Evolutionary conservation across 164 flowering plant species (phyloP).

Genomic region (Kalanchoe fedtschenkoi): DNA sequence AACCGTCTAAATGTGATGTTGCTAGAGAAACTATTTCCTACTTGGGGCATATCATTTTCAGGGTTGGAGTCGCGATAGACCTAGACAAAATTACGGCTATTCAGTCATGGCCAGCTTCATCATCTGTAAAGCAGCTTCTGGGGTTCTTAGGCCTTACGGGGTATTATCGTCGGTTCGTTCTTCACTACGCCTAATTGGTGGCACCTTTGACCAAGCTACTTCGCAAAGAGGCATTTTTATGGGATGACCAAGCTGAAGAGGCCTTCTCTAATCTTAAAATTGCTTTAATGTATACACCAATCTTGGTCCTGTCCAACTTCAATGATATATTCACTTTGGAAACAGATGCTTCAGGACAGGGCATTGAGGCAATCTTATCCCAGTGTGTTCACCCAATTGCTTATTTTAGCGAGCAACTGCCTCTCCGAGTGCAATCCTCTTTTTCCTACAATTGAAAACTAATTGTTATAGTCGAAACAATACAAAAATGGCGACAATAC

Average conservation of each 20-base stretch:
- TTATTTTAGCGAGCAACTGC: neutral
- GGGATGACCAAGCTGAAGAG: neutral
- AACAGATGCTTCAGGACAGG: neutral
- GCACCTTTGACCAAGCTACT: neutral
- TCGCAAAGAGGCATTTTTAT: neutral
- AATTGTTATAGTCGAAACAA: neutral
- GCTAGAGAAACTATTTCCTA: neutral
- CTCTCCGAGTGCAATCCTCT: neutral
- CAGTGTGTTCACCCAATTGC: slow-evolving; percentile 1
- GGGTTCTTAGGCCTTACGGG: slow-evolving; percentile 3
- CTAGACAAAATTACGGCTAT: neutral
- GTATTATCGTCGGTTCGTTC: neutral
- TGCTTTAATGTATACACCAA: neutral
- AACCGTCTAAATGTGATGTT: neutral
- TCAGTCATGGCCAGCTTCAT: neutral
- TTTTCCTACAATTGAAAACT: neutral
- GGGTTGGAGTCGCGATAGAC: neutral
- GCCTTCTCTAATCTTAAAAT: neutral
- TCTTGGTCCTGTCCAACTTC: slow-evolving; percentile 1
- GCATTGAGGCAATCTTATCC: neutral
- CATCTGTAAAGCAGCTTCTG: neutral
- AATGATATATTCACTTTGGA: neutral
- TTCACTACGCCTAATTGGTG: neutral
- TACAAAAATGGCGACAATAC: slow-evolving; percentile 11
- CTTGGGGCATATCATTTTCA: neutral